Conservation (phyloP, 495 filamentous ascomycete species). For the Penicillium pancosmium region DNA sequence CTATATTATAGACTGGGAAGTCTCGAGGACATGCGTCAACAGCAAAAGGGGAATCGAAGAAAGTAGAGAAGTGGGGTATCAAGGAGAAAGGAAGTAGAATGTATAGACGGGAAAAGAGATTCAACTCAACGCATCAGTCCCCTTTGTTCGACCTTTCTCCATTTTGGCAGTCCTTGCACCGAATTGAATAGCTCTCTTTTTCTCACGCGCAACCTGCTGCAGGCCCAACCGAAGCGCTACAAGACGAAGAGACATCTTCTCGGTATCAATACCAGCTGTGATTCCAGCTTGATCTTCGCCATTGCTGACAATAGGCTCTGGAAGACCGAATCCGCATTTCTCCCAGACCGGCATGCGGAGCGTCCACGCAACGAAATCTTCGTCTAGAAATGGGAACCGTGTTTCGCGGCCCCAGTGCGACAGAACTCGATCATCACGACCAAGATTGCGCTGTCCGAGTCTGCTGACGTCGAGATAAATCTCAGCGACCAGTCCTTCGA, state of each 20-base stretch:
- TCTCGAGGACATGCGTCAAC: background rate
- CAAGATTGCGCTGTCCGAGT: slow-evolving; percentile 90
- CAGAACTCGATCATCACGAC: slow-evolving; percentile 89
- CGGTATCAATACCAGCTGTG: slow-evolving; percentile 60
- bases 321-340: slow-evolving; percentile 77
- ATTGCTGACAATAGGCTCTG: slow-evolving; percentile 6
- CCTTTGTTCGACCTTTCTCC: slow-evolving; percentile 71
- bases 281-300: slow-evolving; percentile 1
- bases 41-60: background rate
- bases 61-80: slow-evolving; percentile 1
- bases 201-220: slow-evolving; percentile 69
- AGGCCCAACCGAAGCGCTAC: slow-evolving; percentile 78
- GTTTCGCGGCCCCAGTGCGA: slow-evolving; percentile 88
- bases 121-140: slow-evolving; percentile 58
- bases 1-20: background rate
- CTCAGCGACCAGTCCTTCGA: slow-evolving; percentile 74
- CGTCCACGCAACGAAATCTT: slow-evolving; percentile 80
- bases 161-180: slow-evolving; percentile 86
- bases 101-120: slow-evolving; percentile 4
- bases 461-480: slow-evolving; percentile 84
- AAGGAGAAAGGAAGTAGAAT: slow-evolving; percentile 1
- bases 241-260: slow-evolving; percentile 79
- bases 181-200: slow-evolving; percentile 94
- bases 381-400: slow-evolving; percentile 91
- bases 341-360: slow-evolving; percentile 72